These are phyloP conservation scores for Trypethelium eluteriae DNA, from an alignment of 495 filamentous ascomycete genomes.

Conservation along the genomic window DNA sequence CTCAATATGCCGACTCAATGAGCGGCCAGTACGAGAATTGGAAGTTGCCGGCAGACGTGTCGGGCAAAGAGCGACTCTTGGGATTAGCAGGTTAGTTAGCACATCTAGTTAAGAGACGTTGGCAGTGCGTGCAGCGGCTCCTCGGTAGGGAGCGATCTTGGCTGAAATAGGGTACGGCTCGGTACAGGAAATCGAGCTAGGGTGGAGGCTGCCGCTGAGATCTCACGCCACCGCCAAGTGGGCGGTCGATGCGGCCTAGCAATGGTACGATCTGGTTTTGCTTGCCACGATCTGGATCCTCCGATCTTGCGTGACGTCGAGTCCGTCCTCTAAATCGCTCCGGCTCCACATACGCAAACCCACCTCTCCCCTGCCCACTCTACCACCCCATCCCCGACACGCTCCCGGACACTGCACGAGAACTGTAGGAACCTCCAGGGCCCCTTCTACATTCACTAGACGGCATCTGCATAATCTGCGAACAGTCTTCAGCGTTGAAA, in stretches of 20 bases:
- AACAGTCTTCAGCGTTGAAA: background rate
- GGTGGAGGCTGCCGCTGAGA: background rate
- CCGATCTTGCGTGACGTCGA: constrained; percentile 12
- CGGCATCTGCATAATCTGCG: background rate
- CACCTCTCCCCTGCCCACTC: background rate
- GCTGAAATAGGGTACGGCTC: background rate
- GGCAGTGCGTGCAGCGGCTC: background rate
- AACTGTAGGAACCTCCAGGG: background rate
- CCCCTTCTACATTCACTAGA: background rate
- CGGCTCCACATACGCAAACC: background rate
- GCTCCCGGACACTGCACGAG: background rate
- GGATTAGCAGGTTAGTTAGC: no score
- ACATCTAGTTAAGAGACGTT: background rate
- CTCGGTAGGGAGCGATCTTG: background rate
- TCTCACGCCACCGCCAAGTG: background rate
- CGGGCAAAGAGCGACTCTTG: no score
- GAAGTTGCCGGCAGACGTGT: no score
- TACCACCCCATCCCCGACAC: background rate
- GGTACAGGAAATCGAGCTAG: background rate
- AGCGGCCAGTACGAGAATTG: no score
- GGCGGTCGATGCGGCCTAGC: background rate
- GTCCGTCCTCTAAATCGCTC: background rate
- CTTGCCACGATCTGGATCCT: background rate
- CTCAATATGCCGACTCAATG: no score
- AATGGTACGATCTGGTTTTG: background rate